phyloP scores from a whole-genome alignment of 306 rosid genomes.

The Castanopsis chinensis region DNA sequence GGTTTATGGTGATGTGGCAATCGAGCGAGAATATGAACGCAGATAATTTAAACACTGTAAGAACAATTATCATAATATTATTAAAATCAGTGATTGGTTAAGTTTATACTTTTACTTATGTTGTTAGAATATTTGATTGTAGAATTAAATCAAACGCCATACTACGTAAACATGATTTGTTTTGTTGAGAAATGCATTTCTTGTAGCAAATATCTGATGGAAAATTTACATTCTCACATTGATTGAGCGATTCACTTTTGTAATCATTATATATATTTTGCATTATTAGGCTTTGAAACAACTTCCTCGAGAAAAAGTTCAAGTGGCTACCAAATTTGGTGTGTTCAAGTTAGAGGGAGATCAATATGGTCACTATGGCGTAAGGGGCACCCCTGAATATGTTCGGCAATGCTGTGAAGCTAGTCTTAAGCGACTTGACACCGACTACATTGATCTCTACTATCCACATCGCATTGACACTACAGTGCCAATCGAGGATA shows the following conservation, averaged over 20 bases:
- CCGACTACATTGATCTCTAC: slow-evolving; percentile 52
- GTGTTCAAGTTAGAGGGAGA: slow-evolving; percentile 6
- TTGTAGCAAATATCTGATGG: not conserved
- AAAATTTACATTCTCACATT: not conserved
- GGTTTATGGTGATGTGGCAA: not conserved
- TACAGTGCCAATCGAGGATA: slow-evolving; percentile 71
- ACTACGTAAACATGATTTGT: not conserved
- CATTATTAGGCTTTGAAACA: slow-evolving; percentile 56
- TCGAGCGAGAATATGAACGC: not conserved
- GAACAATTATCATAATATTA: too few relatives aligned
- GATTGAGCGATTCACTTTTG: too few relatives aligned
- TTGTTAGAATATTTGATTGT: too few relatives aligned
- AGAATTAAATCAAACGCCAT: too few relatives aligned
- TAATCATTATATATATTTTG: slow-evolving; percentile 1
- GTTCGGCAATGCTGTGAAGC: slow-evolving; percentile 66
- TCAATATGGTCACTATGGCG: slow-evolving; percentile 10
- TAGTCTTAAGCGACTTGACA: slow-evolving; percentile 52
- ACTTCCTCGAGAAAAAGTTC: slow-evolving; percentile 64
- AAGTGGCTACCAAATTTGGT: slow-evolving; percentile 77
- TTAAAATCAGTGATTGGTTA: too few relatives aligned
- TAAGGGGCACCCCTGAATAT: slow-evolving; percentile 60
- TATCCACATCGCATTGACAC: slow-evolving; percentile 59
- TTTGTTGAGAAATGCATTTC: not conserved
- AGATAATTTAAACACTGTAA: not conserved
- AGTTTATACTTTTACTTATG: too few relatives aligned